Evolutionary conservation across 306 rosid genomes (phyloP), one percentile per base, ranked within the genome.

Genomic region (Leucaena leucocephala): DNA sequence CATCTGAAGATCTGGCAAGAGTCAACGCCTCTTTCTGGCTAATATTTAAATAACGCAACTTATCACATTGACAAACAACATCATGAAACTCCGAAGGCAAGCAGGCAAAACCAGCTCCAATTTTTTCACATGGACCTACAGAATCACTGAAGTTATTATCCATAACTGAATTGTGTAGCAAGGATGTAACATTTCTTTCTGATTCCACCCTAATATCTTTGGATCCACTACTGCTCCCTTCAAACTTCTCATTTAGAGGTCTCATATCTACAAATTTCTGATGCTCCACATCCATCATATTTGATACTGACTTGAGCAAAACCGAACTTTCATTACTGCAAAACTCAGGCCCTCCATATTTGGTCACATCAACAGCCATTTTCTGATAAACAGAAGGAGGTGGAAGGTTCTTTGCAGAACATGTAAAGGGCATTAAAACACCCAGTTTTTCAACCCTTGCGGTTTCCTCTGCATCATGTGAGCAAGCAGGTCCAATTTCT

Each of bases 301-400:
- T 81, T 54, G 89, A 78, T 76, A 79, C 79, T 6, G 89, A 74
- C 84, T 76, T 87, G 80, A 79, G 87, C 70, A 85, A 82, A 74
- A 78, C 82, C 76, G 88, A 76, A 81, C 79, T 76, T 71, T 65
- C 82, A 64, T 79, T 81, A 63, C 80, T 65, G 70, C 84, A 67
- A 77, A 89, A 81, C 82, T 82, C 92, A 80, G 82, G 84, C 68
- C 88, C 83, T 49, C 85, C 92, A 57, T 65, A 83, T 81, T 82
- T 87, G 89, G 84, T 80, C 85, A 72, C 82, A 81, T 86, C 84
- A 84, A 55, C 92, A 67, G 86, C 82, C 84, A 79, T 80, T 82
- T 87, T 86, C 85, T 80, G 85, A 76, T 73, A 33, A 77, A 80
- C 85, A 70, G 66, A 72, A 66, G 61, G 79, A 85, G 81, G 78